Evolutionary conservation across 352 stramenopile species (phyloP), one percentile per base, ranked within the genome.

Genomic region (Phytopythium chamaehyphon): DNA sequence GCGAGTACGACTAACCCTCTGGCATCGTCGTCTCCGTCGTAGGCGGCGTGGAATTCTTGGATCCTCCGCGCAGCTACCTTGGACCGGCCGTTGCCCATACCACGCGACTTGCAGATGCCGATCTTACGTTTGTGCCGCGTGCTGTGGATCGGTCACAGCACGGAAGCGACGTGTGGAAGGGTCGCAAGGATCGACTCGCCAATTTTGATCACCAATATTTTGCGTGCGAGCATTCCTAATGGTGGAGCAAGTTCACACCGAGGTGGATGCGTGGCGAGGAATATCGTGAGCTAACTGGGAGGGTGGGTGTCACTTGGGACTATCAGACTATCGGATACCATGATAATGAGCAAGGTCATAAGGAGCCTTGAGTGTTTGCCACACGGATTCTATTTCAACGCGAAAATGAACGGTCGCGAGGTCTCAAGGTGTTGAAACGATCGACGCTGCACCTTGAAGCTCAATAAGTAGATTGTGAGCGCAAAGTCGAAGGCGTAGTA

Each of bases 21-120:
- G n/a, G 37, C 43, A 12, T 38, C 22, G 40, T 55, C 62, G 22
- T 57, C 58, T 21, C 57, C 61, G 18, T 55, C 33, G 37, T 63
- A 59, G 28, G 63, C 21, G 24, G 61, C 64, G 35, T 63, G 56
- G n/a, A 76, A 51, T 23, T 51, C 65, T 31, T 63, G 57, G 40
- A 78, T 51, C 37, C 55, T 62, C 52, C 64, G 66, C 28, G 23
- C 43, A 9, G 24, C 43, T 23, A 51, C 55, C 22, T 40, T 64
- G 16, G 69, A 80, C 26, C 69, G 59, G 2, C 55, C 40, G 55
- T 84, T 81, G 26, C 68, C 70, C 70, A 81, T 84, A 10, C 14
- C 19, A 10, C 40, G 18, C 14, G 39, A 18, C 10, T 21, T 16
- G 22, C 28, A 9, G 28, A 9, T 33, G 28, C 28, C 28, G 28